Base-by-base conservation (phyloP, 345 rosid genomes). In the Citrus australasica region DNA sequence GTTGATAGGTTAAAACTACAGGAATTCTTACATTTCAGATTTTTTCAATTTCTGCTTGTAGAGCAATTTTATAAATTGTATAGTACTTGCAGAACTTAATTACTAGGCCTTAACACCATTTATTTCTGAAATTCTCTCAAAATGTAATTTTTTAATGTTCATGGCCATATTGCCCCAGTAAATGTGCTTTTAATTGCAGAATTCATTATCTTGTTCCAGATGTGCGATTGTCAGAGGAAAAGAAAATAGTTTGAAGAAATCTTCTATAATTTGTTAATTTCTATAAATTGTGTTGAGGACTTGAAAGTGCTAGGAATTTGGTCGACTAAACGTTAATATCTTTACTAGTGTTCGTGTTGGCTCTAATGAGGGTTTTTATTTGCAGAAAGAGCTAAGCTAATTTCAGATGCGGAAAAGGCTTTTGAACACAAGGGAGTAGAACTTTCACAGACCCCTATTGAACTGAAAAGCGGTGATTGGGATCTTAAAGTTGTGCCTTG, bases 401-500 rank as follows among this genome's bases (percentile, higher is more conserved):
- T 93, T 82, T 91, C 93, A 55, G 88, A 91, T 67, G 79, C 83
- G 70, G 94, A 92, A 79, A 88, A 83, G 70, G 78, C 68, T 67
- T 84, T 84, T 65, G 92, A 90, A 72, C 86, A 79, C 61, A 88
- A 88, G 86, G 98, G 93, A 75, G 71, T 78, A 64, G 91, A 89
- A 82, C 94, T 93, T 82, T 93, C 92, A 40, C 83, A 48, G 76
- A 75, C 76, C 55, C 93, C 95, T 30, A 72, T 90, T 88, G 92
- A 92, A 73, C 76, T 95, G 78, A 86, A 84, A 86, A 89, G 86
- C 78, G 92, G 93, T 63, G 85, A 87, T 65, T 95, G 98, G 98
- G 84, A 59, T 82, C 84, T 88, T 30, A 85, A 90, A 86, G 78
- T 95, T 58, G 94, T 95, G 79, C 97, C 98, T 69, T 95, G 98